Base-by-base conservation (phyloP, 1,284 basidiomycete species). In the Cerioporus squamosus region DNA sequence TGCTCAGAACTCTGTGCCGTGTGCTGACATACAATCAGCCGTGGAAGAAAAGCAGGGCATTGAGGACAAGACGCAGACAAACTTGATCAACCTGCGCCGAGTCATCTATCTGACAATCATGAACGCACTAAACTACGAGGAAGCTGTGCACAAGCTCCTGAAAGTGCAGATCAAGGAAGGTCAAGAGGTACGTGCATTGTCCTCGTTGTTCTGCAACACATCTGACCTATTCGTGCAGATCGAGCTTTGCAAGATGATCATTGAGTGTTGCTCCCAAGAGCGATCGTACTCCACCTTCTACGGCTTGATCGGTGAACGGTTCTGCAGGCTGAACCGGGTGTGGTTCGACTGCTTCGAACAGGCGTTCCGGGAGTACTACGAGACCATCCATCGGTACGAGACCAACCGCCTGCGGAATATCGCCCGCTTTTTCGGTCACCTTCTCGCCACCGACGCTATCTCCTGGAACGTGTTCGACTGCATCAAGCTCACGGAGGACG, bases 181-280 rank as follows among this genome's bases (percentile, higher is more conserved):
- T 0, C 87, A 97, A 72, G 97, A 98, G 86, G 93, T 95, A 70
- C 53, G 80, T 44, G 43, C 4, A 18, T 55, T 18, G 17, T 23
- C 23, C 39, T 26, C 1, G 15, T 44, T 45, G 36, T 52, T 9
- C 44, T 53, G 42, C 55, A 7, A 22, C 22, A 10, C 7, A 5
- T 38, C 26, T 66, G 24, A 63, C 29, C 6, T 17, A 18, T 18
- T 45, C 55, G 15, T 31, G 7, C 67, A 96, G 92, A 93, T 95
- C 68, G 97, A 98, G 75, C 78, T 99, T 52, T 89, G 93, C 76
- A 98, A 99, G 81, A 99, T 99, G 97, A 86, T 99, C 60, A 91
- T 99, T 74, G 97, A 99, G 72, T 99, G 97, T 89, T 99, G 97
- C 73, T 99, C 97, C 2, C 97, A 99, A 80, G 97, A 99, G 74